Evolutionary conservation across 495 filamentous ascomycete genomes (phyloP).

Genomic region (Penicillium nucicola): DNA sequence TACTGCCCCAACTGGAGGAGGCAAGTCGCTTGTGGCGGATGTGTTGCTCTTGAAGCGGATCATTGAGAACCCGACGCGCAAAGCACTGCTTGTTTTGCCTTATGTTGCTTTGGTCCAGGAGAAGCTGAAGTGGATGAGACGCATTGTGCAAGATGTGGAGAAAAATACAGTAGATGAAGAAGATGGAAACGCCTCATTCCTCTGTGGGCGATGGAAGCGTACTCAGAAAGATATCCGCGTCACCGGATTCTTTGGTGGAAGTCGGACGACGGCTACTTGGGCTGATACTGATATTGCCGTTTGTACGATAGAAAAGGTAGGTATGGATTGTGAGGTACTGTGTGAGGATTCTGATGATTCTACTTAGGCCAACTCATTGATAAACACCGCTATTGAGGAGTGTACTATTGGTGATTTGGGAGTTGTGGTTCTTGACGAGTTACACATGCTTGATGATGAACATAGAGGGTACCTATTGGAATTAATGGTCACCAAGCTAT

Average conservation of each 20-base stretch:
- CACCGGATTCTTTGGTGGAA: constrained; percentile 74
- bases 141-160: constrained; percentile 61
- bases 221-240: constrained; percentile 51
- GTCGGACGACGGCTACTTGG: constrained; percentile 62
- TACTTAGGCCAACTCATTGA: constrained; percentile 70
- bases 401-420: constrained; percentile 62
- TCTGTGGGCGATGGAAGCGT: constrained; percentile 32
- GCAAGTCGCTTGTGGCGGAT: constrained; percentile 77
- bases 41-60: constrained; percentile 72
- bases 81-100: constrained; percentile 75
- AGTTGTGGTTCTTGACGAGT: constrained; percentile 72
- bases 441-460: constrained; percentile 81
- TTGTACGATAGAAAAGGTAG: constrained; percentile 82
- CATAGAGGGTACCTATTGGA: constrained; percentile 79
- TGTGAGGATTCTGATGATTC: neutral
- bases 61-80: constrained; percentile 60
- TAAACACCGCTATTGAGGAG: constrained; percentile 74
- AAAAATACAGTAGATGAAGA: constrained; percentile 37
- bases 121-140: constrained; percentile 74
- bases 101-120: constrained; percentile 84
- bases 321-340: neutral
- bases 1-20: constrained; percentile 80
- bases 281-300: constrained; percentile 75
- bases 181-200: constrained; percentile 12
- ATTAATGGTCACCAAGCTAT: constrained; percentile 73